Base-by-base conservation (phyloP, 345 rosid species). In the Citrus australasica region DNA sequence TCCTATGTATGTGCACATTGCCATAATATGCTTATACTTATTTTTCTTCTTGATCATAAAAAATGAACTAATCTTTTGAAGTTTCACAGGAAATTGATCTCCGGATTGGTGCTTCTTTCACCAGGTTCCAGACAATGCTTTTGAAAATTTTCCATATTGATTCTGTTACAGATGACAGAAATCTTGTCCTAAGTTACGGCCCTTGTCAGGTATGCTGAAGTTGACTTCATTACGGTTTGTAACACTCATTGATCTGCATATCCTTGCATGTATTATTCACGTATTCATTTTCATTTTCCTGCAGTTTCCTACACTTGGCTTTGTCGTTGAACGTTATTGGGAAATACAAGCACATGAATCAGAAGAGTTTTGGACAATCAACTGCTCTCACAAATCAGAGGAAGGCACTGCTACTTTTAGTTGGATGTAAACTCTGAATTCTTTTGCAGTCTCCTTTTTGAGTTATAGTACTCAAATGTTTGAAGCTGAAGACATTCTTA, bases 21-120 rank as follows among this genome's bases (percentile, higher is more conserved):
- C 40, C 51, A 11, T 46, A 46, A 13, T 46, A 5, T 48, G 28
- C 42, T 16, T 7, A 42, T 16, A 8, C n/a, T 19, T 25, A 75
- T 64, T 64, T 64, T 5, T 17, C 24, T 46, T 48, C 16, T 10
- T 42, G 64, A 22, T 62, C n/a, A 1, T 30, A 7, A 40, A 32
- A 64, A 75, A 32, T 13, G 24, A 64, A 62, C 11, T 30, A 30
- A 25, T 9, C 9, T 74, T 46, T 48, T 46, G 32, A 75, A 74
- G 40, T 74, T 74, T 74, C n/a, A 33, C 71, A 96, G 99, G 98
- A 96, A 84, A 94, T 96, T 83, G 97, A 96, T 81, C 94, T 96
- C 22, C 93, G 99, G 10, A 92, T 96, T 78, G 99, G 98, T 82
- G 97, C 98, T 85, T 94, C 98, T 71, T 96, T 96, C 86, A 96